phyloP scores from a whole-genome alignment of 495 filamentous ascomycete species.

The Podospora anserina region DNA sequence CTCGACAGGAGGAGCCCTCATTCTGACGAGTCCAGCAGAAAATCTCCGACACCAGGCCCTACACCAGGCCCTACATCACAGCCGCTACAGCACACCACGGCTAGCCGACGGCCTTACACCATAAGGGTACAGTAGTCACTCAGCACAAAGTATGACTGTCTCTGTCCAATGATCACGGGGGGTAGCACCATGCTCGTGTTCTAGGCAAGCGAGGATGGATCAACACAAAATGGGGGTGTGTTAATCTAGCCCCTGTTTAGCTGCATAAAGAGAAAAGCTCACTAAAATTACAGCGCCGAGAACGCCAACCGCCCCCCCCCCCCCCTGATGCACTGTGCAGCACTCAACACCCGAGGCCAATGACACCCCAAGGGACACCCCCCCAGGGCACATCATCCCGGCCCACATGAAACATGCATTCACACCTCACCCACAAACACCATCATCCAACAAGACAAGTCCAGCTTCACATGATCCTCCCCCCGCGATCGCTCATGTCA shows the following conservation, averaged over 20 bases:
- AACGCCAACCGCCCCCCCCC: neutral
- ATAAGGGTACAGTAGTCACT: neutral
- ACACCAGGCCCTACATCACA: neutral
- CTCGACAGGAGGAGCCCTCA: neutral
- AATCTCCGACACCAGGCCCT: neutral
- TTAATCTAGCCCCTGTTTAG: slow-evolving; percentile 6
- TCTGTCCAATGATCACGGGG: slow-evolving; percentile 12
- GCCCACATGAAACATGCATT: slow-evolving; percentile 12
- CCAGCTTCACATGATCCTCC: neutral
- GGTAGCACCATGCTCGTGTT: neutral
- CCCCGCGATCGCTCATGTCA: neutral
- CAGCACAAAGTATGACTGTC: neutral
- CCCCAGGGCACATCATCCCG: neutral
- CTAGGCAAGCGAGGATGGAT: neutral
- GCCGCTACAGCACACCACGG: neutral
- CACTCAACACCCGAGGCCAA: slow-evolving; percentile 6
- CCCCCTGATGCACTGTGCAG: neutral
- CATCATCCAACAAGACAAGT: neutral
- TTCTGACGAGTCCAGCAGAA: slow-evolving; percentile 4
- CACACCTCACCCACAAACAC: slow-evolving; percentile 7
- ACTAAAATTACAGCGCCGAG: slow-evolving; percentile 10
- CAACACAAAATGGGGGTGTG: slow-evolving; percentile 8
- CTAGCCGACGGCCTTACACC: neutral
- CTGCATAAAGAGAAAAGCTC: slow-evolving; percentile 14
- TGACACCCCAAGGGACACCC: slow-evolving; percentile 7